These are phyloP conservation scores for Malus sieversii DNA, from an alignment of 306 rosid genomes.

Conservation along the genomic window DNA sequence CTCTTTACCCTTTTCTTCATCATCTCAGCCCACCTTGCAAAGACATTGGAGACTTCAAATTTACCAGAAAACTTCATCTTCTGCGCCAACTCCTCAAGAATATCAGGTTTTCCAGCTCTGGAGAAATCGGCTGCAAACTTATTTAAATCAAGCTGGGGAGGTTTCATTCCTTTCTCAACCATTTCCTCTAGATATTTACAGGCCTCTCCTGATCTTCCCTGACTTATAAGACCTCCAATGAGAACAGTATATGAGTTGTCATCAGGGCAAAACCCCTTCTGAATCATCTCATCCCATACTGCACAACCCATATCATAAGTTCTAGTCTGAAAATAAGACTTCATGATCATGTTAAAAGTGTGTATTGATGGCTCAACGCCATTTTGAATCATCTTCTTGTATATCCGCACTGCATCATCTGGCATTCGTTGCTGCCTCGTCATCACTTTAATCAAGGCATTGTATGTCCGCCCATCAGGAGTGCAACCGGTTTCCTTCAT, in stretches of 20 bases:
- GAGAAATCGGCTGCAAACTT: constrained; percentile 78
- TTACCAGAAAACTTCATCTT: constrained; percentile 74
- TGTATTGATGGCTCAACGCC: constrained; percentile 66
- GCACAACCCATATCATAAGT: constrained; percentile 61
- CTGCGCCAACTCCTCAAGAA: constrained; percentile 67
- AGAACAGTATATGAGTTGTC: constrained; percentile 67
- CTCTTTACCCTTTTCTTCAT: constrained; percentile 52
- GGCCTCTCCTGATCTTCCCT: constrained; percentile 62
- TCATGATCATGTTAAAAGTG: constrained; percentile 88
- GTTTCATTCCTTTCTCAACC: constrained; percentile 85
- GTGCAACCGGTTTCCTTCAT: constrained; percentile 58
- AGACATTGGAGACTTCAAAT: constrained; percentile 63
- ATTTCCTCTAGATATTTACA: constrained; percentile 73
- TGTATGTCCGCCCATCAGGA: constrained; percentile 70
- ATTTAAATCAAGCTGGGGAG: constrained; percentile 79
- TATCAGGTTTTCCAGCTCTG: constrained; percentile 60
- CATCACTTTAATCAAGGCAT: constrained; percentile 75
- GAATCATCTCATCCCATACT: constrained; percentile 69
- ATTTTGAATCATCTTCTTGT: constrained; percentile 64
- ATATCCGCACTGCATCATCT: constrained; percentile 57
- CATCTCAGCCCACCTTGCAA: constrained; percentile 72
- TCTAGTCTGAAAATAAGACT: constrained; percentile 58
- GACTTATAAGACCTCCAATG: constrained; percentile 74
- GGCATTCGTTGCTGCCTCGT: constrained; percentile 66
- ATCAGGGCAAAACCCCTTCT: constrained; percentile 74